Conservation (phyloP, 768 basidiomycete genomes). For the Agaricus subrufescens region DNA sequence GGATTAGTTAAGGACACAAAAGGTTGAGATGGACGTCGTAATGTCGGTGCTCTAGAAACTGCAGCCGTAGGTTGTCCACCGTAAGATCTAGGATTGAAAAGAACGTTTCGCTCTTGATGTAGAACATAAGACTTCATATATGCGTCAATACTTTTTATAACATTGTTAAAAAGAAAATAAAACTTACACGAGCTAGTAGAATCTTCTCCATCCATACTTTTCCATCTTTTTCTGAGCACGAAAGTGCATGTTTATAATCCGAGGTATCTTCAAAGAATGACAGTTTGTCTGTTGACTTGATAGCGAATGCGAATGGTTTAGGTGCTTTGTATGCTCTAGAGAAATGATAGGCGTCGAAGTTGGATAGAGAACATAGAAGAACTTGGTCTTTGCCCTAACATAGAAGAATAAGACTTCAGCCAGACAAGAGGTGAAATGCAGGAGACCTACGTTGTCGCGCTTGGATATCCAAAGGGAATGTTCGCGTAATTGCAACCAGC, state of each 20-base stretch:
- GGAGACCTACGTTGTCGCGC: conserved; percentile 68
- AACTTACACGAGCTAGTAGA: conserved; percentile 76
- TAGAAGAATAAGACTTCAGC: conserved; percentile 2
- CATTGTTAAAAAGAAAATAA: too few species aligned
- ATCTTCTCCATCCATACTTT: conserved; percentile 76
- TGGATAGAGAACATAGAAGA: conserved; percentile 78
- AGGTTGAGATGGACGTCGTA: conserved; percentile 26
- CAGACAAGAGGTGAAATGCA: not conserved
- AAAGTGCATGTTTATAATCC: conserved; percentile 87
- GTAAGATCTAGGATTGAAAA: conserved; percentile 41
- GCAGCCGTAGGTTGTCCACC: conserved; percentile 17
- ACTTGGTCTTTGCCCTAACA: conserved; percentile 78
- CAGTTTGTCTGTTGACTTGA: conserved; percentile 86
- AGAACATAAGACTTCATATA: conserved; percentile 69
- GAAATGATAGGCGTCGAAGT: conserved; percentile 83
- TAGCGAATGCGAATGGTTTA: conserved; percentile 77
- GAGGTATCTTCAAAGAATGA: conserved; percentile 82
- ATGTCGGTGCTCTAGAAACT: conserved; percentile 36
- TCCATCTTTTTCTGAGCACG: conserved; percentile 70
- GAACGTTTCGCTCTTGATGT: conserved; percentile 71
- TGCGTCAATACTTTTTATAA: conserved; percentile 13
- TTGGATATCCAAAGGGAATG: conserved; percentile 86
- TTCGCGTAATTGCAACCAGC: conserved; percentile 84
- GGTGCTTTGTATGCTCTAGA: conserved; percentile 78
- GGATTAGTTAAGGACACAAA: conserved; percentile 34